A percentile compares a stretch with the other conserved stretches of the same genome.
Evolutionary conservation across 176 grass and related monocot genomes (phyloP).

Genomic region (Tillandsia fasciculata): DNA sequence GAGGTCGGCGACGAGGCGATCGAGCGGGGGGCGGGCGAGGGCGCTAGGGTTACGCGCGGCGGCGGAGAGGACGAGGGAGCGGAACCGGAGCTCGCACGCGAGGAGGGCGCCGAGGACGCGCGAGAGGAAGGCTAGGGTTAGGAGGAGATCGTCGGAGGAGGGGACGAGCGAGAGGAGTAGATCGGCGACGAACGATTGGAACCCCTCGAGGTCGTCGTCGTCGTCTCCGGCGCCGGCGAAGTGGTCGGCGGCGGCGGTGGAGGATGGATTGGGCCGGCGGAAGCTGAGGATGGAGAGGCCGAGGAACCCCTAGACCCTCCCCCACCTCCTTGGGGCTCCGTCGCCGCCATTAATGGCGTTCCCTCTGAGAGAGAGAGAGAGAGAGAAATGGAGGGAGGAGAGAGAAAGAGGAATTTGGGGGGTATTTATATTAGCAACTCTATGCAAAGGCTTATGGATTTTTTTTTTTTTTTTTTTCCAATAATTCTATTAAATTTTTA

Average conservation of each 20-base stretch:
- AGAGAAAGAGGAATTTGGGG: no score
- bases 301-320: conserved; percentile 18
- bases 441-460: no score
- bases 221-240: no score
- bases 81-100: conserved; percentile 51
- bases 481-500: no score
- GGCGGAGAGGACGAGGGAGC: conserved; percentile 24
- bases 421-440: no score
- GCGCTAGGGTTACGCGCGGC: conserved; percentile 20
- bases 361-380: no score
- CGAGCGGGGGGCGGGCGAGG: conserved; percentile 38
- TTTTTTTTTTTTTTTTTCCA: no score
- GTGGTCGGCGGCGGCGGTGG: conserved; percentile 40
- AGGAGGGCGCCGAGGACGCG: conserved; percentile 65
- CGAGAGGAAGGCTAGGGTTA: conserved; percentile 69
- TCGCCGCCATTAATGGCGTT: no score
- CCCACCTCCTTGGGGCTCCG: no score
- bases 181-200: conserved; percentile 62
- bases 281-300: conserved; percentile 54
- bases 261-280: conserved; percentile 45
- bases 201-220: conserved; percentile 39
- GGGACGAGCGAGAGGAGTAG: conserved; percentile 39
- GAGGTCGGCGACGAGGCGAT: conserved; percentile 59
- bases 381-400: no score
- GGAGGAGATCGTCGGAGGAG: not conserved